phyloP scores from a whole-genome alignment of 148 eudicot genomes.

The Cornus suecica region DNA sequence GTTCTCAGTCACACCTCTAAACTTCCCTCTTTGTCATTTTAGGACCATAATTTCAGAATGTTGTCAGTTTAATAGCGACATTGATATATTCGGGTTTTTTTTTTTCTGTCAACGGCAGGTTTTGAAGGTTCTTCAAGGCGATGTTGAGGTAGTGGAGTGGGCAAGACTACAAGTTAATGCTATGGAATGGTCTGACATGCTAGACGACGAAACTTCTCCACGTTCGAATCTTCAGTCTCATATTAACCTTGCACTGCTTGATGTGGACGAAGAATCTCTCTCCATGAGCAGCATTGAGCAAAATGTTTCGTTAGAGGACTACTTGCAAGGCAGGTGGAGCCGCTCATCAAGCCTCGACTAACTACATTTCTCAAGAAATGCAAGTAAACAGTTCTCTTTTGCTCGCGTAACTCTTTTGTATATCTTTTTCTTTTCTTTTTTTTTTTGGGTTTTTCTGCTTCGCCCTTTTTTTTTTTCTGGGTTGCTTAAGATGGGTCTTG shows the following conservation, averaged over 20 bases:
- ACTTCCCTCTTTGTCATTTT: too few relatives aligned
- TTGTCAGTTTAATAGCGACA: background rate
- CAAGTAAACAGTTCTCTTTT: background rate
- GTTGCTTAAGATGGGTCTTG: conserved; percentile 21
- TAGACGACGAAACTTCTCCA: conserved; percentile 59
- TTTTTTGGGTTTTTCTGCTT: background rate
- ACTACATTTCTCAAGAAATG: conserved; percentile 2
- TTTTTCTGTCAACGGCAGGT: conserved; percentile 37
- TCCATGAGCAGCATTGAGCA: conserved; percentile 80
- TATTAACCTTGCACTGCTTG: conserved; percentile 77
- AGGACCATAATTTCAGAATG: too few relatives aligned
- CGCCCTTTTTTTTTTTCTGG: background rate
- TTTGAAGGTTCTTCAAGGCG: conserved; percentile 78
- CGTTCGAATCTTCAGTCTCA: conserved; percentile 65
- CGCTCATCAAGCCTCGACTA: conserved; percentile 86
- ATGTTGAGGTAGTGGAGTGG: conserved; percentile 59
- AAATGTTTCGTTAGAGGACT: conserved; percentile 70
- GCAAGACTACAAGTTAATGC: conserved; percentile 60
- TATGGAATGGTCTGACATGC: conserved; percentile 33
- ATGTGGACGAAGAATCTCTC: conserved; percentile 73
- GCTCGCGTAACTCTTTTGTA: conserved; percentile 17
- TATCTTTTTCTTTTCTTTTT: background rate
- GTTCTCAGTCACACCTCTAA: too few relatives aligned
- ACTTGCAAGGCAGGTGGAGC: conserved; percentile 89
- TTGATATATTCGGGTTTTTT: too few relatives aligned